phyloP scores from a whole-genome alignment of 805 yeast genomes.

The Cyberlindnera saturnus region DNA sequence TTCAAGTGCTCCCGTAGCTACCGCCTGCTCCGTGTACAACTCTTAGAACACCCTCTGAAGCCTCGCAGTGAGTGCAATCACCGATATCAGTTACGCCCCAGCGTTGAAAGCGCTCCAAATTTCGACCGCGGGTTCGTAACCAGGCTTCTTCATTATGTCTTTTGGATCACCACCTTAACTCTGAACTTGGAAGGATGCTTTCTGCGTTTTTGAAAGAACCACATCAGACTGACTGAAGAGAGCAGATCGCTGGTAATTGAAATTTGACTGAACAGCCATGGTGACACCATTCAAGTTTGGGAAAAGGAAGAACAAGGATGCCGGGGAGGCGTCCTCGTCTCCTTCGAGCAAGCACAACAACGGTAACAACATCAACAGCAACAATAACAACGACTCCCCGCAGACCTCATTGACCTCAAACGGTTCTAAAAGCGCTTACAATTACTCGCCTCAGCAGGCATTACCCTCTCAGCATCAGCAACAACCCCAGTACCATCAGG shows the following conservation, averaged over 20 bases:
- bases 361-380: slow-evolving; percentile 3
- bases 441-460: slow-evolving; percentile 7
- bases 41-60: no score
- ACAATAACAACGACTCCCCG: slow-evolving; percentile 15
- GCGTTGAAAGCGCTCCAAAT: no score
- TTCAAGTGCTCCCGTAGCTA: neutral
- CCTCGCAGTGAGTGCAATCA: no score
- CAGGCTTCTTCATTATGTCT: no score
- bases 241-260: no score
- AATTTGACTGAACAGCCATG: neutral
- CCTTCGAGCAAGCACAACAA: slow-evolving; percentile 10
- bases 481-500: neutral
- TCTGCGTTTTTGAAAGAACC: no score
- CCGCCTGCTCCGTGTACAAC: neutral
- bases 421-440: slow-evolving; percentile 12
- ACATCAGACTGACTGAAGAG: no score
- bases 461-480: slow-evolving; percentile 1
- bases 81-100: no score
- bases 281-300: slow-evolving; percentile 52
- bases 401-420: slow-evolving; percentile 20
- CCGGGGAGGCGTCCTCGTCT: slow-evolving; percentile 11
- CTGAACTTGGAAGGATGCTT: no score
- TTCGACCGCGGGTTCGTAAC: no score
- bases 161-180: no score
- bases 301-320: slow-evolving; percentile 36